Evolutionary conservation across 805 yeast species (phyloP), one percentile per base, ranked within the genome.

Genomic region (Cyberlindnera lachancei): DNA sequence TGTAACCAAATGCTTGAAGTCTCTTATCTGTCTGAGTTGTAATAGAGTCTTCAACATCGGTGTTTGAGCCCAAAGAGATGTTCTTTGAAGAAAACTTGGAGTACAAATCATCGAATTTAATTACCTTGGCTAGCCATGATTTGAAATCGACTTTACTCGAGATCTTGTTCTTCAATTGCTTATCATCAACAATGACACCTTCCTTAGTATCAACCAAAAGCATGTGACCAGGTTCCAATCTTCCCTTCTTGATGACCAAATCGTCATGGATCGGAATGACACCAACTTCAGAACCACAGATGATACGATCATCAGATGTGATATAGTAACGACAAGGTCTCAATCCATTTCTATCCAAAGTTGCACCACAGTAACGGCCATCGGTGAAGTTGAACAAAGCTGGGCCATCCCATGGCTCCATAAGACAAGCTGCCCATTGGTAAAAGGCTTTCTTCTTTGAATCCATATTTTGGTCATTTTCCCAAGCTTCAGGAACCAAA

Each of bases 361-460:
- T 88, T 30, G 98, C 98, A 68, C 98, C 98, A 64, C 96, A 86
- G 71, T 85, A 90, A 50, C 97, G 74, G 47, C 95, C 96, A 60
- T 90, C 97, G 23, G 96, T 90, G 59, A 90, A 92, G 19, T 95
- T 87, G 66, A 90, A 84, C 46, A 92, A 66, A 22, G 97, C 97
- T 14, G 98, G 98, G 44, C 98, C 98, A 63, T 90, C 98, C 98
- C 98, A 90, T 7, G 97, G 97, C 65, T 90, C 98, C 96, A 92
- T 92, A 44, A 90, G 64, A 63, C 96, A 87, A 10, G 97, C 95
- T 29, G 96, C 97, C 97, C 97, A 90, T 59, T 92, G 96, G 64
- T 90, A 90, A 61, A 94, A 90, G 1, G 97, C 96, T 50, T 73
- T 77, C 64, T 88, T 83, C 58, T 82, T 79, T 35, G 94, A 85